Base-by-base conservation (phyloP, 1,284 basidiomycete species). In the Fomitiporia mediterranea region DNA sequence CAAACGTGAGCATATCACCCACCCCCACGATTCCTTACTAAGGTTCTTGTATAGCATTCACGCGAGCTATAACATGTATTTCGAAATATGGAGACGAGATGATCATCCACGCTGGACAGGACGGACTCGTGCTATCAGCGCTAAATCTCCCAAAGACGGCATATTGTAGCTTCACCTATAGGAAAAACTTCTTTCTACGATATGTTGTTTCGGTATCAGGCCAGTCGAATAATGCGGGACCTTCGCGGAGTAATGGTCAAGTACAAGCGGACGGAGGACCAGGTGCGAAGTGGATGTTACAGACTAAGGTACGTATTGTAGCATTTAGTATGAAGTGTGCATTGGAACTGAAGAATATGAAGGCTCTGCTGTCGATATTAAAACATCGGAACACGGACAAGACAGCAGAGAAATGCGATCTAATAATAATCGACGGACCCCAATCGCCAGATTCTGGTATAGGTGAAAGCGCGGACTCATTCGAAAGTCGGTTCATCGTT, bases 21-120 rank as follows among this genome's bases (percentile, higher is more conserved):
- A 55, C 40, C 27, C 49, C 30, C 38, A 28, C 57, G n/a, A 15
- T 46, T 51, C 53, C 42, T 55, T 61, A 50, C 53, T 47, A 62
- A 19, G 15, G 66, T 56, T 65, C 59, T 53, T 49, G 52, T 53
- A 27, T 13, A 91, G 89, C 83, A 55, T 83, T 91, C 62, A 83
- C 83, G 35, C 84, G 78, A 66, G 83, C 85, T 7, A 70, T 91
- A 47, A 74, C 78, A 7, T 91, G 89, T 68, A 74, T 91, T 46
- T 83, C 88, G 37, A 82, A 79, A 70, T 91, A 89, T 66, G 86
- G 89, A 46, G 89, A 91, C 58, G 86, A 91, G 60, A 71, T 91
- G 48, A 76, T 79, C 30, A 76, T 92, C 43, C 77, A 83, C 60
- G 86, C 84, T 4, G 79, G 80, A 7, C 66, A 74, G 0, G 82